A percentile compares a stretch with the other conserved stretches of the same genome.
These are phyloP conservation scores for Pythium myriotylum DNA, from an alignment of 352 stramenopile genomes.

Conservation along the genomic window DNA sequence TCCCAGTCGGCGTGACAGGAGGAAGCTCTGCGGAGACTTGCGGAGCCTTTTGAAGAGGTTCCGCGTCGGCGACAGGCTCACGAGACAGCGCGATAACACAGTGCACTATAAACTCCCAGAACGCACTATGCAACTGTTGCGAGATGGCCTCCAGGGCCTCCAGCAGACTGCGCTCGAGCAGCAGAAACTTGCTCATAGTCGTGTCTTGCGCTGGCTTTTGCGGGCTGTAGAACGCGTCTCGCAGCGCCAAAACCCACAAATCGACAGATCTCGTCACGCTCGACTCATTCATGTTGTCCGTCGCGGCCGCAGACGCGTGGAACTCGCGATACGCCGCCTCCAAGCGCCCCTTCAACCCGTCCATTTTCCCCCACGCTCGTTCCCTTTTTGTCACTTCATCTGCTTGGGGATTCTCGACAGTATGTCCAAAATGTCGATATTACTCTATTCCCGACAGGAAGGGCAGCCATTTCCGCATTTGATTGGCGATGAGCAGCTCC, in stretches of 20 bases:
- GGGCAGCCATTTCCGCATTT: constrained; percentile 8
- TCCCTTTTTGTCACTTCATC: too few species aligned
- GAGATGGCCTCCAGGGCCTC: constrained; percentile 28
- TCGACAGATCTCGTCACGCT: not conserved
- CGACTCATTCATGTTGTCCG: not conserved
- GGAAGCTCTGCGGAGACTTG: not conserved
- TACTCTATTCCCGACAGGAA: not conserved
- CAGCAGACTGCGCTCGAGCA: constrained; percentile 41
- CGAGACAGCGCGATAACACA: constrained; percentile 40
- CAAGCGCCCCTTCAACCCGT: constrained; percentile 3
- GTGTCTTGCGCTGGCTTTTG: constrained; percentile 15
- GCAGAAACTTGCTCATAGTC: constrained; percentile 52
- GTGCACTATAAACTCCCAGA: constrained; percentile 48
- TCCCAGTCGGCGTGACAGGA: not conserved
- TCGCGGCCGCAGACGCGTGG: not conserved
- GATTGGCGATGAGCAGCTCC: constrained; percentile 27
- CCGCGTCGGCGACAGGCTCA: constrained; percentile 11
- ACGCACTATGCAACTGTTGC: not conserved
- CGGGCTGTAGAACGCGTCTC: constrained; percentile 28
- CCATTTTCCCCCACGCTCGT: constrained; percentile 16
- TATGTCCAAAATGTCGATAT: constrained; percentile 12
- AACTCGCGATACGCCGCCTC: constrained; percentile 6
- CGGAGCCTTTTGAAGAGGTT: not conserved
- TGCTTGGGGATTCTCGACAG: not conserved
- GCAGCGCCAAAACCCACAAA: constrained; percentile 26